Conservation (phyloP, 345 rosid genomes). For the Salix suchowensis region DNA sequence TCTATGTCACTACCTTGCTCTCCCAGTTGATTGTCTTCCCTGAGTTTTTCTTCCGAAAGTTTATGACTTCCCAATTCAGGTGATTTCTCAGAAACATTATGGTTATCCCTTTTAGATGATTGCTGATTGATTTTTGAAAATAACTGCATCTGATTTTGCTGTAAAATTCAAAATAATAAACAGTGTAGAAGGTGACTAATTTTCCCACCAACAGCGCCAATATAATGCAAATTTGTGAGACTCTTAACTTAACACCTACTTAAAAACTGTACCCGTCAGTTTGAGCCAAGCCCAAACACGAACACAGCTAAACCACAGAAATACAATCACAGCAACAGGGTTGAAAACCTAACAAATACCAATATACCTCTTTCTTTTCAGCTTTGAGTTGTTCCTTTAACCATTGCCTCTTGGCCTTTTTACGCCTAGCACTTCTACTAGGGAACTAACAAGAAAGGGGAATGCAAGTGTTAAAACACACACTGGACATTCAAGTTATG, state of each 20-base stretch:
- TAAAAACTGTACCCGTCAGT: background rate
- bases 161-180: conserved; percentile 21
- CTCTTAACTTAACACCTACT: no score
- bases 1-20: conserved; percentile 31
- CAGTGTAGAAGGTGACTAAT: background rate
- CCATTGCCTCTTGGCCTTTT: conserved; percentile 77
- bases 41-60: conserved; percentile 8
- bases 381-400: conserved; percentile 56
- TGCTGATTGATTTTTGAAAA: conserved; percentile 30
- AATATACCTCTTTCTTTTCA: conserved; percentile 59
- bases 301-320: background rate
- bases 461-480: background rate
- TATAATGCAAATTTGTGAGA: background rate
- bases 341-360: background rate
- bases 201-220: background rate
- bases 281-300: background rate
- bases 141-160: conserved; percentile 41
- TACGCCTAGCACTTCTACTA: conserved; percentile 92
- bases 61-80: conserved; percentile 9
- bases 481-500: background rate
- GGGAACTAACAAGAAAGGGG: conserved; percentile 44
- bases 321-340: background rate
- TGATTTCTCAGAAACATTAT: conserved; percentile 27
- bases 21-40: conserved; percentile 19
- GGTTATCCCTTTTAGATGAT: conserved; percentile 30